Base-by-base conservation (phyloP, 192 early-diverging fungal species). In the Geranomyces michiganensis region DNA sequence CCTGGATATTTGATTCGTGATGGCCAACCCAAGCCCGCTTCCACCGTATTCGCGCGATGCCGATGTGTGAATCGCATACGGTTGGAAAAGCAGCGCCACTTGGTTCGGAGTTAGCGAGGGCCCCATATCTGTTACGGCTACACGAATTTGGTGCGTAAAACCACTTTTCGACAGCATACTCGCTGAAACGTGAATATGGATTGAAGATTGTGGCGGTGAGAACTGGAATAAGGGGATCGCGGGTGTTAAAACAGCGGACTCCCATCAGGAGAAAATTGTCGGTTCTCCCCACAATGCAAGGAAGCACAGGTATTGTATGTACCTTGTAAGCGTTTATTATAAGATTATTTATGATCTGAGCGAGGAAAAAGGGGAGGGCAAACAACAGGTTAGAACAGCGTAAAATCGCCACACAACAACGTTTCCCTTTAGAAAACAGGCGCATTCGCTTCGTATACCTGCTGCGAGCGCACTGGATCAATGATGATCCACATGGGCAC, bases 31-130 rank as follows among this genome's bases (percentile, higher is more conserved):
- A 2, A 76, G 74, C 0, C 74, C 74, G 56, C 27, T 51, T 5
- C 74, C 74, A 26, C 74, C 74, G 62, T 71, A 70, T 43, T 76
- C 74, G 26, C 74, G 74, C 12, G 22, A 30, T 1, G 51, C 67
- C 48, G 60, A 56, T 8, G 62, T 45, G 4, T n/a, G 27, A 0
- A 56, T 31, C 30, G 74, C 74, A 49, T 71, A 76, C 21, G 68
- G 74, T 44, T 55, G 56, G 43, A 76, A 76, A 0, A 76, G 62
- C 8, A 60, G 58, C 29, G 22, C 27, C 2, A 60, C 31, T 29
- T 60, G 58, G 7, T 26, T 29, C 4, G 58, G 5, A 17, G 58
- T 60, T 8, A 60, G 31, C 17, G 58, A 60, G 27, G 58, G 58
- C 17, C 58, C 58, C 58, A 60, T 60, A 19, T 60, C 58, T 7